Percentiles rank a stretch among this genome's conserved stretches.
These are phyloP conservation scores for Diaporthe batatas DNA, from an alignment of 2,329 filamentous ascomycete species.

Conservation along the genomic window DNA sequence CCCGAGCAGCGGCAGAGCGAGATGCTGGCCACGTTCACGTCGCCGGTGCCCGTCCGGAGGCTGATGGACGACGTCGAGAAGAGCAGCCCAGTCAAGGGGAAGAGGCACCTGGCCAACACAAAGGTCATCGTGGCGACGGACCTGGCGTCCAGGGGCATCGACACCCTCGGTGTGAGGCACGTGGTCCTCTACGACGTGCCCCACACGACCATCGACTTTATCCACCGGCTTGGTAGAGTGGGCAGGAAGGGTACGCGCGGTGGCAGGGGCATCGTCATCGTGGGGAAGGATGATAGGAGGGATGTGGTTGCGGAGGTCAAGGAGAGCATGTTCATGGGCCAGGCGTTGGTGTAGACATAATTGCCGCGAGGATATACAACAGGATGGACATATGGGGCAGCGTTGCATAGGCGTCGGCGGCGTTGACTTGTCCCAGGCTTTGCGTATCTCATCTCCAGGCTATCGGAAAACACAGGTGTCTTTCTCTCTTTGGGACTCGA, in stretches of 20 bases:
- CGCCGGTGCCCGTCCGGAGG: slow-evolving; percentile 55
- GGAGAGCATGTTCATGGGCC: slow-evolving; percentile 87
- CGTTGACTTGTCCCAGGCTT: not conserved
- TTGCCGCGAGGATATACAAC: not conserved
- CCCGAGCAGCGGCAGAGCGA: slow-evolving; percentile 82
- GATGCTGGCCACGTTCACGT: slow-evolving; percentile 81
- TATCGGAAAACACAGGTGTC: not conserved
- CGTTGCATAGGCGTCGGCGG: slow-evolving; percentile 6
- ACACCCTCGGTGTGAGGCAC: slow-evolving; percentile 90
- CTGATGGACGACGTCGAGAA: slow-evolving; percentile 49
- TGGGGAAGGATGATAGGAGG: slow-evolving; percentile 88
- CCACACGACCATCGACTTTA: slow-evolving; percentile 97
- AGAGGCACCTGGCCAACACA: slow-evolving; percentile 76
- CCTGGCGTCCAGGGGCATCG: slow-evolving; percentile 90
- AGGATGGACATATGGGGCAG: not conserved
- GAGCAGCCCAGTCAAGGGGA: slow-evolving; percentile 50
- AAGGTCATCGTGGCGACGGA: slow-evolving; percentile 97
- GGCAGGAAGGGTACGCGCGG: slow-evolving; percentile 94
- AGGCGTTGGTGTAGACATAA: slow-evolving; percentile 75
- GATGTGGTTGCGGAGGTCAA: slow-evolving; percentile 94
- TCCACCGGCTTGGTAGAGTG: slow-evolving; percentile 91
- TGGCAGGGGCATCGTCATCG: slow-evolving; percentile 89
- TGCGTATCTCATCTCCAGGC: not conserved
- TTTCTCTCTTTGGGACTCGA: not conserved
- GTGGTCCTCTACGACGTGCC: slow-evolving; percentile 98